Evolutionary conservation across 2,329 filamentous ascomycete genomes (phyloP), one percentile per base, ranked within the genome.

Genomic region (Clonostachys sp.): DNA sequence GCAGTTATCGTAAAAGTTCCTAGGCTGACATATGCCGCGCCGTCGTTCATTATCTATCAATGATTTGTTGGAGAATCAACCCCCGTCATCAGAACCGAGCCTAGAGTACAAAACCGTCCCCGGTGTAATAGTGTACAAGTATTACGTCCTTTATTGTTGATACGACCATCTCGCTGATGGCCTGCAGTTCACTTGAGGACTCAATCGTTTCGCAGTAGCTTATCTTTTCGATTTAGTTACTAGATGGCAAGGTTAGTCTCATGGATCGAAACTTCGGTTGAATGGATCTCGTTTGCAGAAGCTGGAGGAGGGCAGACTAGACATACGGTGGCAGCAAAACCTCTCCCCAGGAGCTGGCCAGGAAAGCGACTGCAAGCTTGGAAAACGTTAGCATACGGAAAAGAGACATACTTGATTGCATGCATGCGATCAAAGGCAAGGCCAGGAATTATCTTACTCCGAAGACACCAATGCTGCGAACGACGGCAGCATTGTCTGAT

Each of bases 341-440:
- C 61, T 87, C 84, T 65, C 80, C 79, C 73, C 81, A 84, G 47
- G 80, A 78, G 70, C 83, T 87, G 49, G 81, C 75, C 55, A 88
- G 74, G 65, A 88, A 83, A 36, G 82, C 77, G 46, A 87, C 77
- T 41, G 82, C 83, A 55, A 72, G 78, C 83, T 87, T 17, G 2
- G 34, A 24, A 5, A 10, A 20, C 18, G 16, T 34, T 13, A 40
- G 14, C 9, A 18, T 44, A 18, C 12, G 13, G 33, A 17, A 9
- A 45, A 17, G 13, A 38, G 30, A 20, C 34, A 12, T 39, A 30
- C 10, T 10, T 30, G 24, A 30, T 9, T 24, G 10, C 12, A n/a
- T 12, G 14, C 36, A n/a, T n/a, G 36, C 17, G 14, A 36, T 38
- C 9, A 36, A 10, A 14, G 38, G 35, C n/a, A 17, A 30, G 33